These are phyloP conservation scores for Lenzites betulinus DNA, from an alignment of 768 basidiomycete species.

Conservation along the genomic window DNA sequence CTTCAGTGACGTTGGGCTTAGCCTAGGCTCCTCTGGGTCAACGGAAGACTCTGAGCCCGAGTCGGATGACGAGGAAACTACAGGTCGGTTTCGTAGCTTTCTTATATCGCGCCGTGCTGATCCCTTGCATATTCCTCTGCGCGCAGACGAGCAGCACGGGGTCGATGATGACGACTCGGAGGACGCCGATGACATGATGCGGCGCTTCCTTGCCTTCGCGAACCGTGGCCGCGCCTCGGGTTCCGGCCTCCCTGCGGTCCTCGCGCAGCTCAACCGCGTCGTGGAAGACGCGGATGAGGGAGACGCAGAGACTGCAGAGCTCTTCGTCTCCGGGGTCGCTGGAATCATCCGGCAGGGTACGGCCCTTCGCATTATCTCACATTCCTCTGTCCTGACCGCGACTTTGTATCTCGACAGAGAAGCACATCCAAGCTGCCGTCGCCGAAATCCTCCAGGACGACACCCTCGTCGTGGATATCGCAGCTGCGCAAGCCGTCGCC, in stretches of 20 bases:
- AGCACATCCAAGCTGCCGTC: not conserved
- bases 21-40: too few relatives aligned
- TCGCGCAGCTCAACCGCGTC: not conserved
- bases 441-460: not conserved
- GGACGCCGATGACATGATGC: not conserved
- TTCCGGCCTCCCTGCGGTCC: not conserved
- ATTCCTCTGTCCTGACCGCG: not conserved
- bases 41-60: too few relatives aligned
- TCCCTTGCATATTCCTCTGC: not conserved
- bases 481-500: too few relatives aligned
- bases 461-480: too few relatives aligned
- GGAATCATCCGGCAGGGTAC: not conserved
- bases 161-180: not conserved
- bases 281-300: not conserved
- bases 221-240: slow-evolving; percentile 9
- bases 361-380: not conserved
- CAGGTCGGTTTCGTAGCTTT: too few relatives aligned
- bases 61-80: too few relatives aligned
- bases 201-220: slow-evolving; percentile 7
- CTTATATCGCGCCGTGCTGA: not conserved
- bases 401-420: not conserved
- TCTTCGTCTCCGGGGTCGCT: slow-evolving; percentile 1
- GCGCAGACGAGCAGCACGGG: not conserved
- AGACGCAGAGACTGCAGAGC: not conserved
- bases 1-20: too few relatives aligned